These are phyloP conservation scores for Morella rubra DNA, from an alignment of 306 rosid species.

Conservation along the genomic window DNA sequence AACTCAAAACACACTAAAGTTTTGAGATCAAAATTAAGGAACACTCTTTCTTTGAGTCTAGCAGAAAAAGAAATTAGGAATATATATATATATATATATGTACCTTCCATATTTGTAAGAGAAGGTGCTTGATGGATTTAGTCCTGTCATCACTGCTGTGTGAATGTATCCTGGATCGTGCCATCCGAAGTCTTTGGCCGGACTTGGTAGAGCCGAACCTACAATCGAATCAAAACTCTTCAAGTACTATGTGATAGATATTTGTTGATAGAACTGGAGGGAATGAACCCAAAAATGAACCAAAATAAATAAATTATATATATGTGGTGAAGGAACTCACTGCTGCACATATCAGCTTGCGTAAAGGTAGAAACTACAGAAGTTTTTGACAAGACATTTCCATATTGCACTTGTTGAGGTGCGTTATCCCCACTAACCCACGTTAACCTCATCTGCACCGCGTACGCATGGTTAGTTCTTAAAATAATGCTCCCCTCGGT, in stretches of 20 bases:
- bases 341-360: slow-evolving; percentile 65
- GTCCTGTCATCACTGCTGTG: slow-evolving; percentile 74
- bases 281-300: too few species aligned
- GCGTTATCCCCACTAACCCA: slow-evolving; percentile 83
- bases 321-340: slow-evolving; percentile 50
- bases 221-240: neutral
- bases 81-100: too few species aligned
- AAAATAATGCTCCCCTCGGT: too few species aligned
- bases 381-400: slow-evolving; percentile 40
- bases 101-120: slow-evolving; percentile 89
- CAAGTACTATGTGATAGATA: too few species aligned
- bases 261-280: too few species aligned
- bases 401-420: slow-evolving; percentile 70
- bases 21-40: too few species aligned
- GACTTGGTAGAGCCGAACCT: slow-evolving; percentile 54
- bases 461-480: too few species aligned
- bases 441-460: slow-evolving; percentile 70
- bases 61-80: too few species aligned
- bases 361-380: slow-evolving; percentile 69
- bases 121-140: slow-evolving; percentile 58
- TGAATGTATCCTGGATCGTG: slow-evolving; percentile 95
- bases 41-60: too few species aligned
- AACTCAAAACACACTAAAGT: too few species aligned
- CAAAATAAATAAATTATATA: neutral
- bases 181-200: slow-evolving; percentile 95